Conservation (phyloP, 305 asterid genomes). For the Rubia occidens region DNA sequence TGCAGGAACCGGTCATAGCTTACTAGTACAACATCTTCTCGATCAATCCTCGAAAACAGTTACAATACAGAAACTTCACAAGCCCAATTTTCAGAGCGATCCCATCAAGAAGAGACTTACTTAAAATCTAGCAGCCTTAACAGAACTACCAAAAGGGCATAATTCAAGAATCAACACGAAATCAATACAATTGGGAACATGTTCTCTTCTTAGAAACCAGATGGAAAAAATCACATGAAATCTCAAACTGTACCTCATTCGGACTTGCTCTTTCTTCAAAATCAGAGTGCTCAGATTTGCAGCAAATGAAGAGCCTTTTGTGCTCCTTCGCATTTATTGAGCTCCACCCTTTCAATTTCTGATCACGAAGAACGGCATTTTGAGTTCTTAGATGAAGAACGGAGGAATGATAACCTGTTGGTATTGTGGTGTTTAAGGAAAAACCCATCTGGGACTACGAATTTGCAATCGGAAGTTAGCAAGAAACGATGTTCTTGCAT, state of each 20-base stretch:
- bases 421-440: background rate
- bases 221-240: background rate
- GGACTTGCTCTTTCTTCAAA: slow-evolving; percentile 73
- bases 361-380: slow-evolving; percentile 5
- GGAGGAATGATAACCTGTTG: slow-evolving; percentile 3
- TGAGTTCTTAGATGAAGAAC: slow-evolving; percentile 4
- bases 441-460: slow-evolving; percentile 12
- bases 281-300: slow-evolving; percentile 37
- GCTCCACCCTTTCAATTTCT: slow-evolving; percentile 15
- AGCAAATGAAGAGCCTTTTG: slow-evolving; percentile 18
- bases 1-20: background rate
- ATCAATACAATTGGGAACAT: background rate
- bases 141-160: background rate
- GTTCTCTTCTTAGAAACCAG: background rate
- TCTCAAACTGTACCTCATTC: slow-evolving; percentile 36
- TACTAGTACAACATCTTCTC: background rate
- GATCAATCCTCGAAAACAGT: background rate
- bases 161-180: background rate
- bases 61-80: background rate
- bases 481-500: background rate
- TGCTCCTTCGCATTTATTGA: slow-evolving; percentile 23
- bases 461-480: background rate
- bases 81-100: slow-evolving; percentile 7
- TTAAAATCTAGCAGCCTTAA: background rate
- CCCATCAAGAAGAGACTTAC: background rate